A percentile compares a stretch with the other conserved stretches of the same genome.
Evolutionary conservation across 495 filamentous ascomycete genomes (phyloP).

Genomic region (Trichoderma orchidacearum): DNA sequence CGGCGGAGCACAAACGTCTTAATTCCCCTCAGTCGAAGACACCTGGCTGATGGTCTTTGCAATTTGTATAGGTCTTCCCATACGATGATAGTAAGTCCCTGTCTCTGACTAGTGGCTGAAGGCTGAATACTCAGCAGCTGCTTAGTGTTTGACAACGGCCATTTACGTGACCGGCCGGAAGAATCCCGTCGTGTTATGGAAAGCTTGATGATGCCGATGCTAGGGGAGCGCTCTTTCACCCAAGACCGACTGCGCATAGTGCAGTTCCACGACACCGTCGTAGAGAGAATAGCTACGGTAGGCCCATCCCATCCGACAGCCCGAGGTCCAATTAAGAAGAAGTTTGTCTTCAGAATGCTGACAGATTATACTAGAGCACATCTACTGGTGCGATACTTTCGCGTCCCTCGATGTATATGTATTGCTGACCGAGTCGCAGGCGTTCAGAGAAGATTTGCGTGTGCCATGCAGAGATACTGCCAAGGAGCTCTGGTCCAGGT

Average conservation of each 20-base stretch:
- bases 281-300: background rate
- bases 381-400: background rate
- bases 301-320: background rate
- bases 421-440: too few species aligned
- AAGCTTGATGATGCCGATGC: conserved; percentile 12
- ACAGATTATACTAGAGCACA: background rate
- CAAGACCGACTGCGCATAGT: background rate
- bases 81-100: background rate
- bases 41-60: background rate
- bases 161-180: conserved; percentile 11
- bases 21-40: background rate
- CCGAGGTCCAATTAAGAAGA: too few species aligned
- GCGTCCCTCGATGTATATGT: background rate
- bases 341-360: background rate
- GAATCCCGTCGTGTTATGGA: conserved; percentile 11
- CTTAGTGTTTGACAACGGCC: conserved; percentile 19
- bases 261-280: background rate
- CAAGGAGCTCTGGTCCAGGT: conserved; percentile 14
- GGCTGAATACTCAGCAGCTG: too few species aligned
- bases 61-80: background rate
- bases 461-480: conserved; percentile 15
- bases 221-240: background rate
- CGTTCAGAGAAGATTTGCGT: conserved; percentile 11
- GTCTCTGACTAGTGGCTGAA: too few species aligned
- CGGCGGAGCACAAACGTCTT: background rate